These are phyloP conservation scores for Isoetes taiwanensis DNA, from an alignment of 75 land plant genomes.

Conservation along the genomic window DNA sequence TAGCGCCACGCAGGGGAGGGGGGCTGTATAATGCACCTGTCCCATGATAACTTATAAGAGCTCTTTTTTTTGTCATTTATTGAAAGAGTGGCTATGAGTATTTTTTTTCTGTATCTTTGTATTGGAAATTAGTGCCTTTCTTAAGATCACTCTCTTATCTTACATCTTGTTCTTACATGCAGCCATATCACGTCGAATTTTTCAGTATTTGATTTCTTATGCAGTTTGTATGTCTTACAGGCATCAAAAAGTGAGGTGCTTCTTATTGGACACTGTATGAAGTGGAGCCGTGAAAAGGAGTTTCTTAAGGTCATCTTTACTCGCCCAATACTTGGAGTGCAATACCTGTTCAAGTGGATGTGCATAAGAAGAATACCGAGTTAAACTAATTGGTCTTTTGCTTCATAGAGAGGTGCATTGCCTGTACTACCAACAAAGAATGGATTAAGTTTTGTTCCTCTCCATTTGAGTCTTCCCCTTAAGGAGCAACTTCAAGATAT, in stretches of 20 bases:
- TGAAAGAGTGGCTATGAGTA: too few species aligned
- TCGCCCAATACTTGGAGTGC: background rate
- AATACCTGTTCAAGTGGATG: background rate
- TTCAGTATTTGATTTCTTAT: too few species aligned
- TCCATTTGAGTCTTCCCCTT: slow-evolving; percentile 36
- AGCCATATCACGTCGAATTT: too few species aligned
- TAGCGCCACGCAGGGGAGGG: too few species aligned
- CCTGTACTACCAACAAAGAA: slow-evolving; percentile 48
- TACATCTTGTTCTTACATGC: too few species aligned
- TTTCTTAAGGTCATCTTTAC: slow-evolving; percentile 20
- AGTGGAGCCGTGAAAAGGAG: slow-evolving; percentile 33
- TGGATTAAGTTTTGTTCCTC: slow-evolving; percentile 58
- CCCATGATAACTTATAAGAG: too few species aligned
- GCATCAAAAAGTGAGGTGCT: slow-evolving; percentile 10
- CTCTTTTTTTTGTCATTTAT: too few species aligned
- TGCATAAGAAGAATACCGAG: background rate
- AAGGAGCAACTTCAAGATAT: slow-evolving; percentile 43
- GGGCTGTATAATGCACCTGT: too few species aligned
- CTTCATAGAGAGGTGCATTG: slow-evolving; percentile 83
- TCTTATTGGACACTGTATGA: slow-evolving; percentile 26
- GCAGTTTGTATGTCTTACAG: too few species aligned
- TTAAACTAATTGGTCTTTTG: background rate
- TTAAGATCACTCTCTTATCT: too few species aligned
- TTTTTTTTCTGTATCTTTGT: too few species aligned
- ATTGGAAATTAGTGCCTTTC: too few species aligned